Conservation (phyloP, 805 yeast species). For the Millerozyma miso region DNA sequence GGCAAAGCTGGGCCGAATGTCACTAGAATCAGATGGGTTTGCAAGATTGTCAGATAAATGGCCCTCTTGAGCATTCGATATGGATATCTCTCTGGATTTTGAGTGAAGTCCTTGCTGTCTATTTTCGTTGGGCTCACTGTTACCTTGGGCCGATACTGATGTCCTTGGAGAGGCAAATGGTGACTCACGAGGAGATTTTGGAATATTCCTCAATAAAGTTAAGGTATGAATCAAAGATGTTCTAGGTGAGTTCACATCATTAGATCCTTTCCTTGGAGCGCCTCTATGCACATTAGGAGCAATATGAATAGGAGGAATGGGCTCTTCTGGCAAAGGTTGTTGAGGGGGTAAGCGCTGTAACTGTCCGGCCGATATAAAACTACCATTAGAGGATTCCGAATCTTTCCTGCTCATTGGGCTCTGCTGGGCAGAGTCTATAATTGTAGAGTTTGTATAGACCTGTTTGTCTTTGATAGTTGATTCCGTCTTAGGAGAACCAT, state of each 20-base stretch:
- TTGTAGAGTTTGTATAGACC: conserved; percentile 7
- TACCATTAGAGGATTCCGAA: conserved; percentile 18
- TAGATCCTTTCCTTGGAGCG: conserved; percentile 33
- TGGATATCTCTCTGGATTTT: not conserved
- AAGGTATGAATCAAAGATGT: conserved; percentile 39
- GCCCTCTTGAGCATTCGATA: no score
- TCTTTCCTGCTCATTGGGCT: conserved; percentile 16
- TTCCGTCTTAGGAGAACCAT: not conserved
- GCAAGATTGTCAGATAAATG: not conserved
- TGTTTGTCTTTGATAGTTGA: conserved; percentile 1
- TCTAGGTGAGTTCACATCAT: conserved; percentile 35
- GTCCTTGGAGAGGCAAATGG: conserved; percentile 47
- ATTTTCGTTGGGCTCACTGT: conserved; percentile 5
- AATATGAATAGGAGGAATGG: conserved; percentile 41
- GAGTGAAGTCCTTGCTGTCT: conserved; percentile 7
- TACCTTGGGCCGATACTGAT: conserved; percentile 36
- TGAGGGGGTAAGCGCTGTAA: conserved; percentile 52
- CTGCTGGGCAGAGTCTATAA: conserved; percentile 23
- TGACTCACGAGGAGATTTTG: conserved; percentile 34
- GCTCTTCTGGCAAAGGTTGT: conserved; percentile 52
- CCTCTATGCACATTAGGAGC: conserved; percentile 31
- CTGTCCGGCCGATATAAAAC: conserved; percentile 25
- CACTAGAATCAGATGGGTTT: not conserved
- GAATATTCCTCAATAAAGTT: conserved; percentile 30
- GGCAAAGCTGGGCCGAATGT: not conserved